phyloP scores from a whole-genome alignment of 2,329 filamentous ascomycete species.

The Davidsoniella eucalypti region DNA sequence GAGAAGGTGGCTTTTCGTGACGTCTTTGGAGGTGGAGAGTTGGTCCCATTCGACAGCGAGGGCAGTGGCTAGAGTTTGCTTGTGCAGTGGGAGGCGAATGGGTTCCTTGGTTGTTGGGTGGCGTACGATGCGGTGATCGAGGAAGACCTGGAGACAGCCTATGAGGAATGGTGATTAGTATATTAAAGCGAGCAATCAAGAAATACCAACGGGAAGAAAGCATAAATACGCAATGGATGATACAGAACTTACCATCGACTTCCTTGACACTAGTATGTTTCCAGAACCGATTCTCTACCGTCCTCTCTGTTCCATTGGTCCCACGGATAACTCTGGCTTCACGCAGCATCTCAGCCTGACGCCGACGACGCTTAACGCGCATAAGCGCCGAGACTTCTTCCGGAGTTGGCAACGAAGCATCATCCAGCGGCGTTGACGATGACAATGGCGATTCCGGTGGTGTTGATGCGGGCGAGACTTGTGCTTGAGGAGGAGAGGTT shows the following conservation, averaged over 20 bases:
- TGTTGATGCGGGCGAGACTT: too few species aligned
- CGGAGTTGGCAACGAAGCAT: slow-evolving; percentile 14
- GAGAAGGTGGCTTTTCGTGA: slow-evolving; percentile 71
- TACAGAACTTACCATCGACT: slow-evolving; percentile 36
- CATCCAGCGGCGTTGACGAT: not conserved
- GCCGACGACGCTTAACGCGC: slow-evolving; percentile 33
- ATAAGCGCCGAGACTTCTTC: slow-evolving; percentile 19
- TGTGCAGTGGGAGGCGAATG: slow-evolving; percentile 55
- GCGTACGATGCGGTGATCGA: slow-evolving; percentile 66
- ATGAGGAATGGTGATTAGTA: not conserved
- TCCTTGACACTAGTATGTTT: slow-evolving; percentile 60
- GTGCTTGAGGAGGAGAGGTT: too few species aligned
- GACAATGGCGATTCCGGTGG: too few species aligned
- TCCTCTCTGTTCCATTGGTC: slow-evolving; percentile 20
- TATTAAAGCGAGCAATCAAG: not conserved
- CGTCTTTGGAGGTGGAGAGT: slow-evolving; percentile 66
- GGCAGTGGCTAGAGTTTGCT: slow-evolving; percentile 66
- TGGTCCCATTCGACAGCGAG: slow-evolving; percentile 90
- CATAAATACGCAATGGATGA: not conserved
- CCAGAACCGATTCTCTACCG: slow-evolving; percentile 66
- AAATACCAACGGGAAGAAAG: not conserved
- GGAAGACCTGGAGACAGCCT: slow-evolving; percentile 44
- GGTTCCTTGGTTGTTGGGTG: slow-evolving; percentile 56
- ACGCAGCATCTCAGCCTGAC: slow-evolving; percentile 39
- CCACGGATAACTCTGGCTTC: slow-evolving; percentile 30